Conservation (phyloP, 371 early-diverging fungal species). For the Mucor mucedo region DNA sequence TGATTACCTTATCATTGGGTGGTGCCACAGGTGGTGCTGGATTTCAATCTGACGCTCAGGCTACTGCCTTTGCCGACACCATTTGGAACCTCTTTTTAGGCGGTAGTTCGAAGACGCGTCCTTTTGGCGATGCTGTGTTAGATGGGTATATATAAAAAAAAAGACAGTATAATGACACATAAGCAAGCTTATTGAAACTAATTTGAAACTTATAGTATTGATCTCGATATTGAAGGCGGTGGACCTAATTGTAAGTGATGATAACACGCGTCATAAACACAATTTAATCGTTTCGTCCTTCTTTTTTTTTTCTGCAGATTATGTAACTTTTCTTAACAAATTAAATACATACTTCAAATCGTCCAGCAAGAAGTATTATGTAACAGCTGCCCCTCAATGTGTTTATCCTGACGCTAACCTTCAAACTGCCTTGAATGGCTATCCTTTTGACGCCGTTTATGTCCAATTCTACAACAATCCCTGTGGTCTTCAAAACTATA, state of each 20-base stretch:
- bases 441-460: conserved; percentile 72
- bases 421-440: conserved; percentile 50
- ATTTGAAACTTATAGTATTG: conserved; percentile 41
- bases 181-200: background rate
- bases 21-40: conserved; percentile 63
- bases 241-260: conserved; percentile 45
- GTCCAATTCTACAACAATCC: conserved; percentile 83
- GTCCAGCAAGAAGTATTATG: conserved; percentile 57
- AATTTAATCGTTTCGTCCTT: background rate
- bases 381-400: conserved; percentile 81
- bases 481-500: conserved; percentile 65
- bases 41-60: conserved; percentile 48
- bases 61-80: conserved; percentile 54
- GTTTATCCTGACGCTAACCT: conserved; percentile 72
- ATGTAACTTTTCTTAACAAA: conserved; percentile 55
- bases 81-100: conserved; percentile 66
- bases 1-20: conserved; percentile 61
- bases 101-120: conserved; percentile 54
- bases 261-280: background rate
- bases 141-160: conserved; percentile 52
- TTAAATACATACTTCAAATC: conserved; percentile 47
- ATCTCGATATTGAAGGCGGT: conserved; percentile 68
- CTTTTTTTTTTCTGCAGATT: conserved; percentile 44
- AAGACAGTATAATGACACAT: background rate
- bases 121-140: conserved; percentile 63